Evolutionary conservation across 352 stramenopile species (phyloP).

Genomic region (Phytophthora sp.): DNA sequence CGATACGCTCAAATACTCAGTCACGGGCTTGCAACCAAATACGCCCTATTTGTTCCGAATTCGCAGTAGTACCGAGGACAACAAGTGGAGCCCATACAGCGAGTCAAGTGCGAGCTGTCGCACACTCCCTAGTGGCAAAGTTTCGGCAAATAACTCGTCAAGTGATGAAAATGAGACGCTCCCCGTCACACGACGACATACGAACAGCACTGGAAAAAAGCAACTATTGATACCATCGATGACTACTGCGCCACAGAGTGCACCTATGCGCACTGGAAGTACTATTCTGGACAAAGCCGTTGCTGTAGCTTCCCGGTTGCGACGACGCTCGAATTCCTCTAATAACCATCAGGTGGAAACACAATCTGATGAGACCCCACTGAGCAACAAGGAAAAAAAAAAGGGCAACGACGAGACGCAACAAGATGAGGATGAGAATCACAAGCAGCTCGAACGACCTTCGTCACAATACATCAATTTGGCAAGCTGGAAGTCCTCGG

Average conservation of each 20-base stretch:
- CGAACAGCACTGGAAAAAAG: slow-evolving; percentile 20
- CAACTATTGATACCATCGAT: not conserved
- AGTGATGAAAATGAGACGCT: slow-evolving; percentile 35
- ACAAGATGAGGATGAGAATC: slow-evolving; percentile 16
- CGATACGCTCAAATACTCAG: slow-evolving; percentile 59
- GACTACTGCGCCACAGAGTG: slow-evolving; percentile 21
- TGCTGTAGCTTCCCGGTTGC: slow-evolving; percentile 61
- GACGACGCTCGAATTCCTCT: slow-evolving; percentile 42
- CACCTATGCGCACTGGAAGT: slow-evolving; percentile 60
- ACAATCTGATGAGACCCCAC: slow-evolving; percentile 17
- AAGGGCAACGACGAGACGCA: slow-evolving; percentile 15
- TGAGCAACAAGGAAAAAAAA: slow-evolving; percentile 22
- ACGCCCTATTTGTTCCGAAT: slow-evolving; percentile 80
- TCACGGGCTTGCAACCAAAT: slow-evolving; percentile 64
- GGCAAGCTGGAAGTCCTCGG: slow-evolving; percentile 52
- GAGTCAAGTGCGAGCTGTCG: slow-evolving; percentile 71
- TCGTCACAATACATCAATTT: slow-evolving; percentile 45
- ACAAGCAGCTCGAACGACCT: slow-evolving; percentile 19
- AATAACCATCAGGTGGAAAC: slow-evolving; percentile 34
- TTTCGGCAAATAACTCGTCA: slow-evolving; percentile 15
- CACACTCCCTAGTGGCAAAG: slow-evolving; percentile 35
- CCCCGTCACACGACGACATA: not conserved
- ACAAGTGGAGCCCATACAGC: slow-evolving; percentile 78
- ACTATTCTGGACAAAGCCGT: slow-evolving; percentile 79
- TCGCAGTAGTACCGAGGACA: slow-evolving; percentile 56